phyloP scores from a whole-genome alignment of 2,329 filamentous ascomycete species.

The Coniochaeta sp. region DNA sequence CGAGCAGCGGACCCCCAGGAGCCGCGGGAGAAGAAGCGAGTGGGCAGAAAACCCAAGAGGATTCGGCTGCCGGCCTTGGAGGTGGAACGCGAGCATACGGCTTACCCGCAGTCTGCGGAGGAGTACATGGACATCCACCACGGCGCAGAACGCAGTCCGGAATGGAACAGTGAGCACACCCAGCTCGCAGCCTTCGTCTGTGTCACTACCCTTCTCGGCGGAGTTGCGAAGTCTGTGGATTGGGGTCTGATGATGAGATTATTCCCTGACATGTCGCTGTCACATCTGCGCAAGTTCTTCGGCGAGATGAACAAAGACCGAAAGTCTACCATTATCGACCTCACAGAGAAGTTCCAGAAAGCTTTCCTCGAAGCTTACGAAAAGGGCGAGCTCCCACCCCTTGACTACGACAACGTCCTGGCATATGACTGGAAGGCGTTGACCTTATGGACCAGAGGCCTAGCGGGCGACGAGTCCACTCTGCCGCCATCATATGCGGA shows the following conservation, averaged over 20 bases:
- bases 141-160: slow-evolving; percentile 23
- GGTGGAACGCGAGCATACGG: slow-evolving; percentile 20
- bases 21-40: background rate
- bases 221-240: slow-evolving; percentile 50
- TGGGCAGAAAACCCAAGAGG: background rate
- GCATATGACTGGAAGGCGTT: slow-evolving; percentile 62
- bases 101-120: slow-evolving; percentile 21
- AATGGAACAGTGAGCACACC: slow-evolving; percentile 33
- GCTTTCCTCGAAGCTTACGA: slow-evolving; percentile 61
- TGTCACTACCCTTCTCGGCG: slow-evolving; percentile 50
- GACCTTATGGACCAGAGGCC: slow-evolving; percentile 58
- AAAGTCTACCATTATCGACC: slow-evolving; percentile 42
- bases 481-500: slow-evolving; percentile 38
- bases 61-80: background rate
- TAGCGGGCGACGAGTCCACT: slow-evolving; percentile 29
- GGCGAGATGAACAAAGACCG: slow-evolving; percentile 40
- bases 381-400: slow-evolving; percentile 46
- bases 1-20: background rate
- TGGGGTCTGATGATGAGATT: slow-evolving; percentile 51
- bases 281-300: slow-evolving; percentile 49
- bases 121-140: slow-evolving; percentile 22
- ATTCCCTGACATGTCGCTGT: slow-evolving; percentile 46
- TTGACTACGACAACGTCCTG: slow-evolving; percentile 56
- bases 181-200: slow-evolving; percentile 51
- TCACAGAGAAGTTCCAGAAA: slow-evolving; percentile 57